These are phyloP conservation scores for Neofusicoccum umdonicola DNA, from an alignment of 2,329 filamentous ascomycete genomes.

Conservation along the genomic window DNA sequence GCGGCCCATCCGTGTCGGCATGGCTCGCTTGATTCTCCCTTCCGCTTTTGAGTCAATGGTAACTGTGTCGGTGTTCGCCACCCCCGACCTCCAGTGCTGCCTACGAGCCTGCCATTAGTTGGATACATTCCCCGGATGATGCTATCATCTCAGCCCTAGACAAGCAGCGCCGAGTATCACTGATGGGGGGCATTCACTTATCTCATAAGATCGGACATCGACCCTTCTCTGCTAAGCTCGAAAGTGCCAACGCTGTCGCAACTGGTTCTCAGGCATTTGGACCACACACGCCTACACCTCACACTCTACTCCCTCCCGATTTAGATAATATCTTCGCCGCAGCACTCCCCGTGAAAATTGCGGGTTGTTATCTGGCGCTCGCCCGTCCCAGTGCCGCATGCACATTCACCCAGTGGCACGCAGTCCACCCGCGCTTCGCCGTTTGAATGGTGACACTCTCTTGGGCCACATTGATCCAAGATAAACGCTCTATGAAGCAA, in stretches of 20 bases:
- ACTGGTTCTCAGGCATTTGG: not conserved
- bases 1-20: not conserved
- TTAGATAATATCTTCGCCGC: not conserved
- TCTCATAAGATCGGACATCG: not conserved
- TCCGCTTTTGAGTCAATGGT: slow-evolving; percentile 13
- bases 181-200: not conserved
- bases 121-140: not conserved
- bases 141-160: not conserved
- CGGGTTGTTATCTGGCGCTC: too few species aligned
- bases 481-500: not conserved
- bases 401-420: not conserved
- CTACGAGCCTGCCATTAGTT: not conserved
- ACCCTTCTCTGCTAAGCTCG: not conserved
- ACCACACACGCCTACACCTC: not conserved
- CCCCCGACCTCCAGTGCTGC: slow-evolving; percentile 5
- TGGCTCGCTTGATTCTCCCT: not conserved
- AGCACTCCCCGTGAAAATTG: not conserved
- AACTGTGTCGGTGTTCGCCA: not conserved
- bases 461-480: not conserved
- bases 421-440: not conserved
- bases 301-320: not conserved
- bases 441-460: not conserved
- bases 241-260: not conserved
- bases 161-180: not conserved
- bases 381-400: not conserved